Conservation (phyloP, 2,329 filamentous ascomycete genomes). For the Diaporthe ampelina region DNA sequence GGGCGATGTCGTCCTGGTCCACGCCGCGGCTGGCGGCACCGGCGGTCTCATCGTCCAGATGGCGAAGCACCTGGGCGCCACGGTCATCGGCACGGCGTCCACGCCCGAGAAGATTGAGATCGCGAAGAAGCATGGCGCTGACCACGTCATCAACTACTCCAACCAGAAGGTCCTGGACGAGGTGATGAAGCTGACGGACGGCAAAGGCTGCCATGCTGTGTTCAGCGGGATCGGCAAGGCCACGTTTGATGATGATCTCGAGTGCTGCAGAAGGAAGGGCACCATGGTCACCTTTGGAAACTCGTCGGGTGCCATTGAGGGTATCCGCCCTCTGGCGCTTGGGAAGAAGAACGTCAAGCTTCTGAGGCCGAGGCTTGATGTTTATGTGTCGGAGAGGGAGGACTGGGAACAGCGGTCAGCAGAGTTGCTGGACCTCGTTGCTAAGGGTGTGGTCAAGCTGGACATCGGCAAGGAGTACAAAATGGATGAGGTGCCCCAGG, state of each 20-base stretch:
- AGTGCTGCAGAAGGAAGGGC: slow-evolving; percentile 65
- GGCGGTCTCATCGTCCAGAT: slow-evolving; percentile 83
- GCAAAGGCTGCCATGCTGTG: slow-evolving; percentile 80
- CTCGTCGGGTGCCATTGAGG: slow-evolving; percentile 72
- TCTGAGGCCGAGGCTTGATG: slow-evolving; percentile 72
- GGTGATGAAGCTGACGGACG: slow-evolving; percentile 78
- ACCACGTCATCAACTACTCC: slow-evolving; percentile 79
- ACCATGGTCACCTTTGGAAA: slow-evolving; percentile 77
- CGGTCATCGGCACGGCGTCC: slow-evolving; percentile 84
- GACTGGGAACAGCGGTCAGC: slow-evolving; percentile 59
- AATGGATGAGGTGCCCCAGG: slow-evolving; percentile 40
- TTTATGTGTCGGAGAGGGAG: slow-evolving; percentile 72
- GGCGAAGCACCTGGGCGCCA: slow-evolving; percentile 79
- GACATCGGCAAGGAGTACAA: slow-evolving; percentile 42
- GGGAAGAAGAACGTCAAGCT: slow-evolving; percentile 76
- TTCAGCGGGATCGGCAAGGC: slow-evolving; percentile 88
- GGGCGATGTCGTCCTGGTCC: slow-evolving; percentile 75
- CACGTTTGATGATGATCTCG: slow-evolving; percentile 65
- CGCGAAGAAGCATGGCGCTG: slow-evolving; percentile 79
- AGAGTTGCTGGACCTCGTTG: slow-evolving; percentile 42
- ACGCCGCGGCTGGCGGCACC: slow-evolving; percentile 88
- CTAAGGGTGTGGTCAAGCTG: slow-evolving; percentile 41
- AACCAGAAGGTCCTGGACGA: slow-evolving; percentile 69
- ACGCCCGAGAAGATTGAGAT: slow-evolving; percentile 80
- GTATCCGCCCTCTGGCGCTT: slow-evolving; percentile 61